Base-by-base conservation (phyloP, 129 eudicot species). In the Erigeron canadensis region DNA sequence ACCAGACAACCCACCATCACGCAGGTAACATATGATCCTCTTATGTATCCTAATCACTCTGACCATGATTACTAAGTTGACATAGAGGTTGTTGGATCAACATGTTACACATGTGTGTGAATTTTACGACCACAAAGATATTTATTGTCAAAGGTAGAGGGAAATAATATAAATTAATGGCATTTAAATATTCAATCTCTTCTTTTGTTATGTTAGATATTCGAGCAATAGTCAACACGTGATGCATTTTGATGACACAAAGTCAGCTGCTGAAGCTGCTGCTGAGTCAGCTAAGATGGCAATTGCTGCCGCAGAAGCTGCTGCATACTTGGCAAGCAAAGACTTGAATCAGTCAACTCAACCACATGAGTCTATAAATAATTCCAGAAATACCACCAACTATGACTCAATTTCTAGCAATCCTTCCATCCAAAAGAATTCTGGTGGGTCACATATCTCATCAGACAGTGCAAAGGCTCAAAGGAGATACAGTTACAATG, bases 221-320 rank as follows among this genome's bases (percentile, higher is more conserved):
- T 82, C 86, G 12, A 80, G 82, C 63, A 76, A 83, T 42, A 85
- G 71, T 46, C 79, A 75, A 63, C 76, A 73, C 57, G n/a, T 37
- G 13, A 65, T 72, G 88, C 75, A 73, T 42, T 84, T 71, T 79
- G 79, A 88, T 58, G 85, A 90, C 82, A 80, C 95, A n/a, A 90
- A 90, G 45, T 84, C 99, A 60, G 99, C 96, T 57, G 99, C 96
- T 70, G 84, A 85, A 80, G 91, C 88, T 47, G 99, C 99, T 80
- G 96, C 97, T 0, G 94, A 90, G 78, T 83, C 95, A 11, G 95
- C 95, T n/a, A 87, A 90, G 72, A 65, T 81, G 75, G 99, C 97
- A 50, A 78, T 90, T 67, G 96, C 96, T 79, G 99, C 99, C 11
- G 97, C 97, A 42, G 94, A 85, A 83, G 97, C 91, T 21, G 97